These are phyloP conservation scores for Diaporthe sp. DNA, from an alignment of 2,329 filamentous ascomycete species.

Conservation along the genomic window DNA sequence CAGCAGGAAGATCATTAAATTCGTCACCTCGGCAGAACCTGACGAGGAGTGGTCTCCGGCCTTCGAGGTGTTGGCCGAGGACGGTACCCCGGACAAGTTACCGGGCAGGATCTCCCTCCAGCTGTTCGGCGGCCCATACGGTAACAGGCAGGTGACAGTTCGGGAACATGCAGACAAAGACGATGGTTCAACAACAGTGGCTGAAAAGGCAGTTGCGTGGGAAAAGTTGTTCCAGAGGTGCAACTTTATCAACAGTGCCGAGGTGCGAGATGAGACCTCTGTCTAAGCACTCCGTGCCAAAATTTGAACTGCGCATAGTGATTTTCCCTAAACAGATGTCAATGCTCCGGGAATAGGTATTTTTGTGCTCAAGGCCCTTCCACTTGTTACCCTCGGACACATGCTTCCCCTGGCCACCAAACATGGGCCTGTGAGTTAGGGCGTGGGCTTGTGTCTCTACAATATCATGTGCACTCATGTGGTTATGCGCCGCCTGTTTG, in stretches of 20 bases:
- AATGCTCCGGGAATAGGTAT: neutral
- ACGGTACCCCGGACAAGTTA: neutral
- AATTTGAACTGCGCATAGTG: neutral
- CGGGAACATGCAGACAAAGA: neutral
- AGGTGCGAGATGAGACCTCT: conserved; percentile 9
- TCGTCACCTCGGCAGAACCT: neutral
- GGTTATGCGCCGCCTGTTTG: neutral
- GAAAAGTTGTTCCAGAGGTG: conserved; percentile 47
- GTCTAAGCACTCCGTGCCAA: neutral
- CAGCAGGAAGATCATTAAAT: neutral
- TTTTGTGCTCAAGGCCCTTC: neutral
- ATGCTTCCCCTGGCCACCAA: neutral
- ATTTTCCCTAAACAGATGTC: neutral
- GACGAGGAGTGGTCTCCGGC: conserved; percentile 12
- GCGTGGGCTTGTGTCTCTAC: neutral
- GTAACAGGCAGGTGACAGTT: neutral
- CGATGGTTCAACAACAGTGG: conserved; percentile 8
- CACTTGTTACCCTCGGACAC: neutral
- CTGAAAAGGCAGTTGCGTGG: conserved; percentile 42
- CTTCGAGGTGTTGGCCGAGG: neutral
- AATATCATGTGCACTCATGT: neutral
- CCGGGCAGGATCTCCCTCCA: conserved; percentile 19
- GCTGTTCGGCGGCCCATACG: conserved; percentile 30
- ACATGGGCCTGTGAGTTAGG: neutral
- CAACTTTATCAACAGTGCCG: conserved; percentile 44